Evolutionary conservation across 352 stramenopile genomes (phyloP), one percentile per base, ranked within the genome.

Genomic region (Salisapilia sapeloensis): DNA sequence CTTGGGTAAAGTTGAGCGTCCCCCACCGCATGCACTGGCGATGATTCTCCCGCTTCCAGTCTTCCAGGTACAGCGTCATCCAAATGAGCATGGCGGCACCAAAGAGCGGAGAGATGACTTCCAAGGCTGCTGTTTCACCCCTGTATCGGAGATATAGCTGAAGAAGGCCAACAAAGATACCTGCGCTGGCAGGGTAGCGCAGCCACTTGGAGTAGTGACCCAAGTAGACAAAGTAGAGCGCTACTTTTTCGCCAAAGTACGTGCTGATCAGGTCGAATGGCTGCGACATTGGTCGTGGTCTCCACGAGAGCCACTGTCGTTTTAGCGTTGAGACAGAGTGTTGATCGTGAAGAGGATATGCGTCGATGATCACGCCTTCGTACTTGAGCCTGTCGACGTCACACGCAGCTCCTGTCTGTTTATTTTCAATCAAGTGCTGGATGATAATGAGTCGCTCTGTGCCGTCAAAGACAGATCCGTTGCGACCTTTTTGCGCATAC

Each of bases 171-270:
- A 94, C 80, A 20, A 95, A 37, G 26, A 89, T 56, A 3, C 92
- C 93, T 27, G 96, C 44, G 13, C 97, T 35, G 24, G 81, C 89
- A 14, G 94, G 75, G 35, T 93, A 92, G n/a, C 97, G 46, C 18
- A 98, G 60, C 69, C 94, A 96, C 38, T 89, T 86, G 24, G 90
- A 96, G 53, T 91, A 95, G 55, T 97, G 89, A 10, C 96, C 86
- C 15, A 98, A 43, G 72, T 93, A 99, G 22, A 95, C 56, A 50
- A 98, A 98, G 59, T 98, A 98, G 38, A 98, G 93, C 14, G 83
- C 82, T 37, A 99, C 82, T 51, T 97, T 81, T 40, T 79, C 69
- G 33, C 72, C 72, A 50, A 85, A 89, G 47, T 89, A 89, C 35
- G 80, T 56, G 40, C 72, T 79, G 33, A 89, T 76, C 16, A 60